Base-by-base conservation (phyloP, 257 asterid genomes). In the Forsythia suspensa region DNA sequence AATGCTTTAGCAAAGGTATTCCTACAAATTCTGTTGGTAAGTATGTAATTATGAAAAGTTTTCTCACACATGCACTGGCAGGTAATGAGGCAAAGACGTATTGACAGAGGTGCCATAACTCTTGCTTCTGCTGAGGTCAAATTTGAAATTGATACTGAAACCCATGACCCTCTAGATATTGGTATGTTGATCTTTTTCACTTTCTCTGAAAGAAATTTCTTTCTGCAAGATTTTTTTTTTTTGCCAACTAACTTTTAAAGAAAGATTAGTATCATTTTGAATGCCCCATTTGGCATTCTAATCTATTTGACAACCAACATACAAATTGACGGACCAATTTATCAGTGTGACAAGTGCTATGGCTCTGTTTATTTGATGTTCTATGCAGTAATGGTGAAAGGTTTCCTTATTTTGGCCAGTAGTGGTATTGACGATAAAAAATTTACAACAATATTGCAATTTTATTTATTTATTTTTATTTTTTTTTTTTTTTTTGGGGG, bases 121-220 rank as follows among this genome's bases (percentile, higher is more conserved):
- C 98, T 96, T 88, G 99, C 99, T 75, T 96, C 99, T 13, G 99
- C 99, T 77, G 99, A 96, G 91, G 99, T 96, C 78, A 96, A 96
- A 84, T 96, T 96, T 85, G 94, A 94, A 80, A 96, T 94, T 79
- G 99, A 96, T 76, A 96, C 99, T 34, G 99, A 94, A 89, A 96
- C 99, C 78, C 99, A 96, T 80, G 97, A 96, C 73, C 99, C 99
- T 76, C 97, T 96, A 83, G 99, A 96, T 84, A 91, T 96, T 12
- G 99, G 99, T 96, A 89, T 74, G 91, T 71, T 71, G 10, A 75
- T 81, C 74, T 36, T 42, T 43, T 80, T 36, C 65, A 48, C 42
- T 46, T 76, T 72, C 74, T 36, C 24, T 5, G 61, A 41, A 44
- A 61, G 70, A 70, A 29, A 24, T 73, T 40, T n/a, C 44, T 71